phyloP scores from a whole-genome alignment of 2,329 filamentous ascomycete species.

The Rutstroemia sp. region DNA sequence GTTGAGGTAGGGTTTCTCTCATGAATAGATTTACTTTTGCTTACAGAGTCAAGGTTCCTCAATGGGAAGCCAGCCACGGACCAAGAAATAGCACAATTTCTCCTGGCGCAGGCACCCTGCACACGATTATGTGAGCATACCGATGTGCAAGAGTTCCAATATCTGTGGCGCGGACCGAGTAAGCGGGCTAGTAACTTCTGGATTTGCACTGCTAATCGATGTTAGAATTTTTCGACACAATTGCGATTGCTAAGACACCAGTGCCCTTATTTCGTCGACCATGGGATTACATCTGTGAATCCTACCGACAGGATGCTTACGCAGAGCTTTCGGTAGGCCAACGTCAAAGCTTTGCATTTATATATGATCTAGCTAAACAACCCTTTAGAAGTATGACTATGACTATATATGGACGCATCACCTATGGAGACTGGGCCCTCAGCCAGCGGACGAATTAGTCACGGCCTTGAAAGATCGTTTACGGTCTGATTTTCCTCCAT shows the following conservation, averaged over 20 bases:
- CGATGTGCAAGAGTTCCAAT: not conserved
- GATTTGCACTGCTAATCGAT: not conserved
- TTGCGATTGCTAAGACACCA: not conserved
- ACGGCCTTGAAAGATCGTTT: not conserved
- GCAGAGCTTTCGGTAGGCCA: not conserved
- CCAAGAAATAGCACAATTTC: not conserved
- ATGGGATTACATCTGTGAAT: not conserved
- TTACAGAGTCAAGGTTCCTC: not conserved
- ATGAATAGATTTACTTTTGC: not conserved
- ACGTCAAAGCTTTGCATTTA: not conserved
- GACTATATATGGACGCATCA: not conserved
- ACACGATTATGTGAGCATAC: not conserved
- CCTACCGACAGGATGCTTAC: not conserved
- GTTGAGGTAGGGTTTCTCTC: not conserved
- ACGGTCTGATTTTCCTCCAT: not conserved
- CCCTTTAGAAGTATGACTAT: not conserved
- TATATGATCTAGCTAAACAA: too few relatives aligned
- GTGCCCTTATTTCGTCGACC: not conserved
- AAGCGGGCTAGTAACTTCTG: not conserved
- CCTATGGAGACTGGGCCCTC: not conserved
- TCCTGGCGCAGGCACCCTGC: not conserved
- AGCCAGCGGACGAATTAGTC: not conserved
- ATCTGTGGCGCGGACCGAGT: not conserved
- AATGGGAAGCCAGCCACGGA: not conserved
- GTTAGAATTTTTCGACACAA: slow-evolving; percentile 2